Base-by-base conservation (phyloP, 805 yeast genomes). In the Kuraishia capsulata region DNA sequence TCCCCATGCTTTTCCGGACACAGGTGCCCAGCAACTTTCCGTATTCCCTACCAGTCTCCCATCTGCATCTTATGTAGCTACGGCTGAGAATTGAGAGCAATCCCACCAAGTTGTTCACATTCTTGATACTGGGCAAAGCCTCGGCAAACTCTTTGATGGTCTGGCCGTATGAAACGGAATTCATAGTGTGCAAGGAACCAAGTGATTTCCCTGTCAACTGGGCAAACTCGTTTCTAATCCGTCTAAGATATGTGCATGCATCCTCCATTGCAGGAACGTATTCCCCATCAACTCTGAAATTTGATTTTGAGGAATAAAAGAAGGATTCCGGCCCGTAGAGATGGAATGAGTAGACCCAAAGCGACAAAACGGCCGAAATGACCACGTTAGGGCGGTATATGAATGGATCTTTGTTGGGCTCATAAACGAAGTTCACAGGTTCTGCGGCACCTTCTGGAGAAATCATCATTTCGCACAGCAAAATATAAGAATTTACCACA, bases 21-120 rank as follows among this genome's bases (percentile, higher is more conserved):
- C 81, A 76, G 46, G 74, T 71, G 33, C 54, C 56, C 35, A 76
- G 56, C 42, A 78, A 51, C 35, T 63, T 59, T 1, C 73, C 57
- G 47, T 73, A 72, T 46, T 77, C 83, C 21, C 64, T 55, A 9
- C 79, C 77, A 33, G 72, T 56, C 41, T 75, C 78, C 79, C 81
- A 77, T 33, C 62, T 60, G 44, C 71, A 58, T 5, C 49, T 51
- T 24, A 48, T 45, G 42, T 64, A 68, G 10, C 59, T 46, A 8
- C 53, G 53, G 16, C 64, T 55, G 39, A 72, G 59, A 34, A 61
- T 47, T 34, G 56, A 55, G 37, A 79, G 50, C 33, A 81, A 49
- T 1, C 88, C 85, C 13, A 73, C 73, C 20, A 74, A 53, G 32
- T 71, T 56, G 40, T 77, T 65, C 44, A 62, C 67, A 43, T 65